Percentiles rank a stretch among this genome's conserved stretches.
Conservation (phyloP, 768 basidiomycete species). For the Hygrophoropsis aurantiaca region DNA sequence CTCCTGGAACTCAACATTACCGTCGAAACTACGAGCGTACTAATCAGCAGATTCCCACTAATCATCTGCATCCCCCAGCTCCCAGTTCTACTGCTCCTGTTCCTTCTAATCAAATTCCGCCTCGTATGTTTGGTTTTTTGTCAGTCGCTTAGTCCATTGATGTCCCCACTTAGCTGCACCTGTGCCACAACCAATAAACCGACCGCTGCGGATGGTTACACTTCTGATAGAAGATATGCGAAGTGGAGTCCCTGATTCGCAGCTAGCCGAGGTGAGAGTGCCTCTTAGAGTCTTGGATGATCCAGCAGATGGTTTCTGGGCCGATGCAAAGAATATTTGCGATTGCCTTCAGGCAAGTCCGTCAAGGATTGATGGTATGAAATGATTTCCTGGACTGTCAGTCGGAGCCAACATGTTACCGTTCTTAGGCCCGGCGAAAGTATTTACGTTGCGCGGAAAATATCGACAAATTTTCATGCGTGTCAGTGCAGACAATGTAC, state of each 20-base stretch:
- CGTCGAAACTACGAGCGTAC: constrained; percentile 16
- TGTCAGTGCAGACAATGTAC: constrained; percentile 48
- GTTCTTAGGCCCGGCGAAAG: constrained; percentile 60
- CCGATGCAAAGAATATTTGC: constrained; percentile 62
- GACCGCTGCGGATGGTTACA: constrained; percentile 54
- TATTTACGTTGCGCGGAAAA: constrained; percentile 64
- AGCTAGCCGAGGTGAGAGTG: constrained; percentile 66
- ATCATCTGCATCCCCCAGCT: constrained; percentile 1
- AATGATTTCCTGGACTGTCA: background rate
- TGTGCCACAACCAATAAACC: constrained; percentile 11
- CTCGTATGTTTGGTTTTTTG: constrained; percentile 27
- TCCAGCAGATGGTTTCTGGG: constrained; percentile 65
- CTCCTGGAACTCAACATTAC: constrained; percentile 8
- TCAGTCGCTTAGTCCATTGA: constrained; percentile 3
- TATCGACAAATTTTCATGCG: constrained; percentile 71
- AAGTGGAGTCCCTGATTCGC: constrained; percentile 50
- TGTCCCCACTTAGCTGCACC: constrained; percentile 8
- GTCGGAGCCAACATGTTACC: constrained; percentile 5
- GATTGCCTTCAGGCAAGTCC: constrained; percentile 59
- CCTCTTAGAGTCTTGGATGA: constrained; percentile 50
- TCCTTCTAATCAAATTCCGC: constrained; percentile 26
- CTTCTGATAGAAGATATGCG: constrained; percentile 66
- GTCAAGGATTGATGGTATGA: constrained; percentile 68
- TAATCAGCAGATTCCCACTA: background rate
- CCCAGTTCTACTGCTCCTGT: background rate